These are phyloP conservation scores for Blumeriella jaapii DNA, from an alignment of 2,329 filamentous ascomycete species.

Conservation along the genomic window DNA sequence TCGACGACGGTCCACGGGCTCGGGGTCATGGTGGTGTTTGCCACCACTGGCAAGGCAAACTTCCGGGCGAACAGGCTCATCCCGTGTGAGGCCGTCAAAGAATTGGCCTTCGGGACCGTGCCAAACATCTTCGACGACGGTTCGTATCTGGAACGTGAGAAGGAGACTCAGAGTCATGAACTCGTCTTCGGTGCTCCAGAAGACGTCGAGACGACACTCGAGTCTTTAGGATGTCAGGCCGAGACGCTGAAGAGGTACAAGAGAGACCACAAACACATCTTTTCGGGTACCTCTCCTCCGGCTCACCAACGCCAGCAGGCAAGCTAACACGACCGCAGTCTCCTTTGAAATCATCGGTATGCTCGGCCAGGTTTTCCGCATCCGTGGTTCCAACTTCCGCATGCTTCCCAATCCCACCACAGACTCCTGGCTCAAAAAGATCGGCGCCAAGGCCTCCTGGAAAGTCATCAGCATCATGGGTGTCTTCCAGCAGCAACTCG, in stretches of 20 bases:
- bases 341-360: conserved; percentile 49
- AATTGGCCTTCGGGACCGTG: conserved; percentile 43
- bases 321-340: conserved; percentile 29
- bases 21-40: conserved; percentile 43
- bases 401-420: conserved; percentile 46
- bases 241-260: conserved; percentile 35
- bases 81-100: conserved; percentile 41
- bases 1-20: conserved; percentile 33
- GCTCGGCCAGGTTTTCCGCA: conserved; percentile 39
- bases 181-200: conserved; percentile 37
- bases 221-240: conserved; percentile 41
- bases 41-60: conserved; percentile 36
- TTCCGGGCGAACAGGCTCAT: conserved; percentile 42
- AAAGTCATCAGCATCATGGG: conserved; percentile 22
- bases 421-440: conserved; percentile 38
- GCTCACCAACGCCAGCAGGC: background rate
- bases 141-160: conserved; percentile 28
- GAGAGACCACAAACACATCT: conserved; percentile 25
- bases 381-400: conserved; percentile 38
- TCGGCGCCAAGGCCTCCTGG: conserved; percentile 21
- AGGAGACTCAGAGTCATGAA: conserved; percentile 24
- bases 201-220: conserved; percentile 41
- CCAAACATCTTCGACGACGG: conserved; percentile 41
- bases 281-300: conserved; percentile 17
- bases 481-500: conserved; percentile 21